Conservation (phyloP, 495 filamentous ascomycete genomes). For the Talaromyces trachyspermus region DNA sequence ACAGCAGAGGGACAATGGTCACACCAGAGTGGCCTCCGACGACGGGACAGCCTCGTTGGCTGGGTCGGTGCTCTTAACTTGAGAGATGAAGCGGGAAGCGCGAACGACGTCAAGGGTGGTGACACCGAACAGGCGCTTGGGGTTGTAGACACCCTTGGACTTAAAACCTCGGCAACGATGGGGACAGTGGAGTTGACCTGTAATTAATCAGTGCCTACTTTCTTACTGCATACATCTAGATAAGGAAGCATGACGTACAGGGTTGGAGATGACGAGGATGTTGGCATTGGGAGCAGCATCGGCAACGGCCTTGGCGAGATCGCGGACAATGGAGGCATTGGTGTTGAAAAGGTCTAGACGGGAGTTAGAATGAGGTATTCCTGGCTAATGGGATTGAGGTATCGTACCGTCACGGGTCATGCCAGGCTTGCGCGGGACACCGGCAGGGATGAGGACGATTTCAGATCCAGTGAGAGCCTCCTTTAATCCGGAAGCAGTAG, state of each 20-base stretch:
- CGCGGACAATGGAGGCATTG: constrained; percentile 98
- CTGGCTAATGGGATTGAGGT: background rate
- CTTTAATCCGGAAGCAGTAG: constrained; percentile 65
- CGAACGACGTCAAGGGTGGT: constrained; percentile 98
- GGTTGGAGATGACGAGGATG: constrained; percentile 96
- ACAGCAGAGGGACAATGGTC: constrained; percentile 96
- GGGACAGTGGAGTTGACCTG: constrained; percentile 96
- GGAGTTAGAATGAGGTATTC: background rate
- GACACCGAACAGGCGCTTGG: constrained; percentile 96
- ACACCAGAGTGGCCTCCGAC: constrained; percentile 95
- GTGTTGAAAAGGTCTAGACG: constrained; percentile 92
- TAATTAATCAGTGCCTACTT: constrained; percentile 5
- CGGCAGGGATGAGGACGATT: constrained; percentile 94
- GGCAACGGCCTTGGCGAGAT: constrained; percentile 93
- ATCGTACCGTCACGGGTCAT: constrained; percentile 87
- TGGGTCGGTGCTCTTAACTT: constrained; percentile 86
- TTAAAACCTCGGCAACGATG: constrained; percentile 95
- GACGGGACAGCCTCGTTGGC: constrained; percentile 86
- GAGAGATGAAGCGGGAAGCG: constrained; percentile 91
- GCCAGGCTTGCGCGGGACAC: constrained; percentile 97
- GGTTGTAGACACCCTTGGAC: constrained; percentile 88
- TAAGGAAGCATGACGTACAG: constrained; percentile 44
- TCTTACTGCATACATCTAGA: background rate
- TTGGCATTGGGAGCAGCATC: constrained; percentile 86
- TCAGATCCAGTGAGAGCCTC: constrained; percentile 76